Percentiles rank a stretch among this genome's conserved stretches.
These are phyloP conservation scores for Stemphylium lycopersici DNA, from an alignment of 2,329 filamentous ascomycete genomes.

Conservation along the genomic window DNA sequence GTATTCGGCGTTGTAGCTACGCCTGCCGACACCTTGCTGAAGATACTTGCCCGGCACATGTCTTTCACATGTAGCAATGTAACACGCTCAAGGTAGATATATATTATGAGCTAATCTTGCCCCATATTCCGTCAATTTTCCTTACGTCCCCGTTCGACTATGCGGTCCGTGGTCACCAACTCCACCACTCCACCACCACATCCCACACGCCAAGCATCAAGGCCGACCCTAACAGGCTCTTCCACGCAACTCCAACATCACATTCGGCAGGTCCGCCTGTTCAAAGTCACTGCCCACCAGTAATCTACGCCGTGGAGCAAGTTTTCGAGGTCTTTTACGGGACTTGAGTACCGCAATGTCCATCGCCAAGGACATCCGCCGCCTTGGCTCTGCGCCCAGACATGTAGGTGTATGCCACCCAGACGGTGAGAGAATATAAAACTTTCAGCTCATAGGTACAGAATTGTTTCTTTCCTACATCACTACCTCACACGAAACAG, in stretches of 20 bases:
- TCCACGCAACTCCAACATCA: conserved; percentile 9
- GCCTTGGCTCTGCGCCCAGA: conserved; percentile 31
- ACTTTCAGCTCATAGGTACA: neutral
- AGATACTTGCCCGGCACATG: neutral
- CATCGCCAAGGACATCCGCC: conserved; percentile 29
- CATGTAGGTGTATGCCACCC: conserved; percentile 10
- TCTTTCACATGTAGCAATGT: neutral
- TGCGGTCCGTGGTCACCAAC: neutral
- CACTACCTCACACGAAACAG: conserved; percentile 8
- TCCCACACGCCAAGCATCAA: conserved; percentile 6
- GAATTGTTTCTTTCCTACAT: neutral
- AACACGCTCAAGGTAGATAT: too few species aligned
- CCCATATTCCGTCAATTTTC: neutral
- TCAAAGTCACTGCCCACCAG: conserved; percentile 6
- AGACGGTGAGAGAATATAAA: conserved; percentile 16
- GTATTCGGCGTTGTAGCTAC: neutral
- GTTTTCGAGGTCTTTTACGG: conserved; percentile 14
- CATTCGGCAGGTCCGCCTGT: conserved; percentile 2
- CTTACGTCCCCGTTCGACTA: neutral
- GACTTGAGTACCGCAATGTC: conserved; percentile 36
- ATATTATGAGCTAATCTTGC: neutral
- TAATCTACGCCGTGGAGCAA: conserved; percentile 8
- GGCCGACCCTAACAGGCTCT: conserved; percentile 6
- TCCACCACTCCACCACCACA: conserved; percentile 6
- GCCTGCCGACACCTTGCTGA: neutral